Conservation (phyloP, 306 rosid genomes). For the Quercus wislizeni region DNA sequence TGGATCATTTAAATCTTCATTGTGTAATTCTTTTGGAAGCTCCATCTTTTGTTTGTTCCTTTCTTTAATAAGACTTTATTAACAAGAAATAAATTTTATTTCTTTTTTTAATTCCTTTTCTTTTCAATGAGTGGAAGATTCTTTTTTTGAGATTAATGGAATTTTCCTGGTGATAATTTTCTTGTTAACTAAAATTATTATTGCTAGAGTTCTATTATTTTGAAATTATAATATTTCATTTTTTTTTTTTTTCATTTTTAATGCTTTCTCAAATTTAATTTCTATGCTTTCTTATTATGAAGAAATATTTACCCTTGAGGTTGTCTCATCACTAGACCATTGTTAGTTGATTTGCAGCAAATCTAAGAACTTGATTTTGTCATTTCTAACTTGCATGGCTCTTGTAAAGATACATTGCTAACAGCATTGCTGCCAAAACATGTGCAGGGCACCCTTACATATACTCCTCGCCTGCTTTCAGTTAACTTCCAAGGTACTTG, state of each 20-base stretch:
- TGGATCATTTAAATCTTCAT: too few relatives aligned
- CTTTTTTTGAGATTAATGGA: neutral
- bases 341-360: neutral
- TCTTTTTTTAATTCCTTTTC: neutral
- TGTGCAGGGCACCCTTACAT: conserved; percentile 68
- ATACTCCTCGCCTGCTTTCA: conserved; percentile 85
- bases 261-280: neutral
- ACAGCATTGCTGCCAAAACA: conserved; percentile 12
- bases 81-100: neutral
- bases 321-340: neutral
- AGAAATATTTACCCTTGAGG: neutral
- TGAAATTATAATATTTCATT: neutral
- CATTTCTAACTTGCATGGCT: neutral
- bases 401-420: neutral
- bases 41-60: too few relatives aligned
- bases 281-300: neutral
- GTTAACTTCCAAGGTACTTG: conserved; percentile 72
- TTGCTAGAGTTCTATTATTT: neutral
- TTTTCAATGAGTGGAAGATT: neutral
- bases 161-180: neutral
- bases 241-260: neutral
- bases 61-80: too few relatives aligned
- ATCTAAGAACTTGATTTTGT: neutral
- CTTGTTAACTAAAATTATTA: too few relatives aligned
- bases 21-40: too few relatives aligned